Base-by-base conservation (phyloP, 495 filamentous ascomycete species). In the Patellaria atrata region DNA sequence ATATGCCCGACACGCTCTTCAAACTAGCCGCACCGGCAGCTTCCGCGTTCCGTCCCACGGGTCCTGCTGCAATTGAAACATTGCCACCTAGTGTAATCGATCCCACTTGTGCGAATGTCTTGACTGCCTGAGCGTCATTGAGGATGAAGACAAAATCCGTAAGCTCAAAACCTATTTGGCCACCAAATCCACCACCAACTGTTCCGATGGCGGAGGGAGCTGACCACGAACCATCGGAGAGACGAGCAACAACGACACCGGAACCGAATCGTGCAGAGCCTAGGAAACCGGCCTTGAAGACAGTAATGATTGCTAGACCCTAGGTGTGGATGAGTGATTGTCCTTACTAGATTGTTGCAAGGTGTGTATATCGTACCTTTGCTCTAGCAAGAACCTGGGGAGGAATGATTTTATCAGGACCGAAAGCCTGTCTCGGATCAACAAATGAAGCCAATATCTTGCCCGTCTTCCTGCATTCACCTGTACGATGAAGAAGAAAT, bases 121-220 rank as follows among this genome's bases (percentile, higher is more conserved):
- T 82, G 25, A 97, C 89, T 16, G 89, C 89, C 25, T 69, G 73
- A 25, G 76, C 68, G 53, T 97, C 89, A 57, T 97, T 97, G 31
- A 97, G 74, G 40, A 96, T 94, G 64, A 97, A 96, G 48, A 97
- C 91, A 54, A 97, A 96, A 54, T 97, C 89, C 26, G 91, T 96
- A 40, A 97, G 62, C 57, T 97, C 89, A 62, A 93, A 87, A 20
- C 89, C 89, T 51, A 97, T 92, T 56, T 97, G 89, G 14, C 89
- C 87, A 47, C 89, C 89, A 44, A 96, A 86, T 17, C 89, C 89
- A 37, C 78, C 91, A 46, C 89, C 89, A 16, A 79, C 80, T 13
- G 82, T 89, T 33, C 75, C 74, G 43, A 97, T 92, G 13, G 89
- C 91, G 11, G 81, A 83, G 4, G 89, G 89, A 11, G 89, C 91